Base-by-base conservation (phyloP, 2,329 filamentous ascomycete genomes). In the Alternaria atra region DNA sequence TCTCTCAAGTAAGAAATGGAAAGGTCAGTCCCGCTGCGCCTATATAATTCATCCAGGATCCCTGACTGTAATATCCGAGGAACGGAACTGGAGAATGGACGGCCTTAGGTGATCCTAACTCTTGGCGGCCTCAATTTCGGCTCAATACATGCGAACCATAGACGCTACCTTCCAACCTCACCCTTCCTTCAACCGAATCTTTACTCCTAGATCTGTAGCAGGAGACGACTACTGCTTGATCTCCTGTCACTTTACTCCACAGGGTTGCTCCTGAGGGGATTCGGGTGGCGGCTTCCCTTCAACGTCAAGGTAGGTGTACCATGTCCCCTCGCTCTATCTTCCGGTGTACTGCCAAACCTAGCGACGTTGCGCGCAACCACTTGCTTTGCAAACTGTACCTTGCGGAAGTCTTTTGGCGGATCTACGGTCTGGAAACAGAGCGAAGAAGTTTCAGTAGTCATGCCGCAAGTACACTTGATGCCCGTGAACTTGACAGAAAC, bases 351-450 rank as follows among this genome's bases (percentile, higher is more conserved):
- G 0, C 27, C 47, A 44, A 63, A 62, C 8, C 57, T 57, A 13
- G 30, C 44, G 23, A 40, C 25, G 17, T 50, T 39, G 6, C 37
- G 37, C 8, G 55, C 35, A 2, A 35, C 52, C 37, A 58, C 43
- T 6, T 44, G 37, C 10, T 46, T 34, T 17, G 27, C 50, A n/a
- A 35, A 40, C n/a, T 44, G 34, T 5, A 44, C 50, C 17, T 54
- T 29, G n/a, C 30, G 15, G 13, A 50, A 50, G 9, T 43, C 54
- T 34, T 47, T 55, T 17, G 57, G 55, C 2, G 46, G 35, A 3
- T 68, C 66, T 5, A 65, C 48, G 25, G 72, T 58, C 63, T 73
- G 67, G 44, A 73, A 75, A 55, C 67, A 72, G 7, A 74, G 57
- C 2, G 63, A 63, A 9, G 47, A 30, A 27, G 64, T 32, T 17